These are phyloP conservation scores for Scheffersomyces lignosus DNA, from an alignment of 805 yeast species.

Conservation along the genomic window DNA sequence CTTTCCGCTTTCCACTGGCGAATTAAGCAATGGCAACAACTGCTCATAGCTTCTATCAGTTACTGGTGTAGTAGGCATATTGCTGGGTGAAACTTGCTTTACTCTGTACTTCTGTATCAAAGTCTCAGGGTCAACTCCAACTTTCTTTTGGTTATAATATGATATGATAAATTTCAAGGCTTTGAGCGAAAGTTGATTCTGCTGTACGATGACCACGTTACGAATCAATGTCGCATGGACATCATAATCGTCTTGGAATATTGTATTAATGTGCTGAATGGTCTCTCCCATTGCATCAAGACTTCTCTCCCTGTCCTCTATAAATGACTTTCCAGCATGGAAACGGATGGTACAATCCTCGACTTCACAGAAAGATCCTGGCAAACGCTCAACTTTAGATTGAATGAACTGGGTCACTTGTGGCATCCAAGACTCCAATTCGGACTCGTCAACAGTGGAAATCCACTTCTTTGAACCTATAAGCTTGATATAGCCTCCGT, in stretches of 20 bases:
- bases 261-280: conserved; percentile 79
- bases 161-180: conserved; percentile 55
- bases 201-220: conserved; percentile 71
- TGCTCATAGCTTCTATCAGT: conserved; percentile 7
- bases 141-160: conserved; percentile 23
- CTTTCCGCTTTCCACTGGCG: conserved; percentile 2
- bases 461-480: conserved; percentile 58
- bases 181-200: conserved; percentile 54
- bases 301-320: conserved; percentile 61
- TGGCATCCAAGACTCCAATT: conserved; percentile 55
- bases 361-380: conserved; percentile 70
- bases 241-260: conserved; percentile 52
- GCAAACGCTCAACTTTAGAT: conserved; percentile 71
- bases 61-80: conserved; percentile 15
- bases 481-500: conserved; percentile 75
- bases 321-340: conserved; percentile 69
- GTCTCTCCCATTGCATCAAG: conserved; percentile 76
- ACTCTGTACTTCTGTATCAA: conserved; percentile 26
- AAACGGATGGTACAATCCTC: conserved; percentile 78
- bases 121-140: conserved; percentile 11
- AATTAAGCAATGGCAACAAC: conserved; percentile 6
- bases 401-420: conserved; percentile 55
- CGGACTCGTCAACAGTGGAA: conserved; percentile 53
- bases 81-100: conserved; percentile 16
- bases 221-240: conserved; percentile 78